phyloP scores from a whole-genome alignment of 768 basidiomycete species.

The Strobilomyces confusus region DNA sequence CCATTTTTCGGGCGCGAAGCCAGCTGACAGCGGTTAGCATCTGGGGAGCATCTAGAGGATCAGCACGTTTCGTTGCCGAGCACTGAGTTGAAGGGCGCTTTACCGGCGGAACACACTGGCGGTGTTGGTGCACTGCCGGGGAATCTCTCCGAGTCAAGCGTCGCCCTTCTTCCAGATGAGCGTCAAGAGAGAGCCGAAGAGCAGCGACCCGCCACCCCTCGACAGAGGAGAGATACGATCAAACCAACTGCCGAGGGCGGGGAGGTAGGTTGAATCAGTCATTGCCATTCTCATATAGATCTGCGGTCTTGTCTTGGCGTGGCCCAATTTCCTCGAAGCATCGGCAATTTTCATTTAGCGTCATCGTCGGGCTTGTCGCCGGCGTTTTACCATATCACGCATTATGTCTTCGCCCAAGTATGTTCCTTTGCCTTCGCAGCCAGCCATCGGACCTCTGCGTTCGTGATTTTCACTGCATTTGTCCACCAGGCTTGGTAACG shows the following conservation, averaged over 20 bases:
- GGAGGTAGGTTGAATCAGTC: slow-evolving; percentile 11
- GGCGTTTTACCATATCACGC: neutral
- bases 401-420: neutral
- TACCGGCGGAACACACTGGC: slow-evolving; percentile 29
- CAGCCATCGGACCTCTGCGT: too few species aligned
- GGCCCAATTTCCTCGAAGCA: neutral
- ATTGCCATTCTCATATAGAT: neutral
- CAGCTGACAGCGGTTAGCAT: slow-evolving; percentile 12
- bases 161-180: slow-evolving; percentile 50
- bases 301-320: neutral
- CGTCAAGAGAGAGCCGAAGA: slow-evolving; percentile 19
- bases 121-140: slow-evolving; percentile 53
- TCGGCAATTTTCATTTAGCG: neutral
- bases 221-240: slow-evolving; percentile 19
- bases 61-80: slow-evolving; percentile 33
- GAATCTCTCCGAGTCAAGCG: slow-evolving; percentile 38
- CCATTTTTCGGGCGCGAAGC: neutral
- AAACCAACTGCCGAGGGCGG: neutral
- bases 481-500: too few species aligned
- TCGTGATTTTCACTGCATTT: too few species aligned
- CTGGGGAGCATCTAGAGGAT: neutral
- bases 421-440: neutral
- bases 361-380: neutral
- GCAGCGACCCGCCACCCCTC: neutral
- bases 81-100: slow-evolving; percentile 29